Base-by-base conservation (phyloP, 345 rosid species). In the Garcia nutans region DNA sequence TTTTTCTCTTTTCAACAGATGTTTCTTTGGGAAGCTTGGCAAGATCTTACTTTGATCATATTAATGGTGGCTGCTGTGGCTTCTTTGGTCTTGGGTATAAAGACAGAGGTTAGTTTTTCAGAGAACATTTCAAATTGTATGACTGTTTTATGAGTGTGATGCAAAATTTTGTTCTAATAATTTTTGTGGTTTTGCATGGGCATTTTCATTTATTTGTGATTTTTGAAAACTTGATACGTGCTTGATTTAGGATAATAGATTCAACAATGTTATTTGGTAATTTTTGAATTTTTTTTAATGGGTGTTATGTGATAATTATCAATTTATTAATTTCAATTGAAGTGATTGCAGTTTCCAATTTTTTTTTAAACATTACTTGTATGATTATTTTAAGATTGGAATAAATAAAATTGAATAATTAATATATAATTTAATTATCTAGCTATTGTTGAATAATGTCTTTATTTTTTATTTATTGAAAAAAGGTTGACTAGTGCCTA, bases 1-100 rank as follows among this genome's bases (percentile, higher is more conserved):
- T 79, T 31, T 47, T 47, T 9, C 13, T 56, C 42, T 66, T 44
- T 80, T 58, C 66, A 17, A 60, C 75, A 93, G 99, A 90, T 85
- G 87, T 96, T 96, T 89, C 97, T 93, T 58, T 93, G 98, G 98
- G 99, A 96, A 85, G 99, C 99, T 65, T 96, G 98, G 96, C 99
- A 93, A 86, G 99, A 96, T 87, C 85, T 96, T 76, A 92, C 89
- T 63, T 92, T 96, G 33, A 88, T 96, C 77, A 93, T 96, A 85
- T 85, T 96, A 89, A 93, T 92, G 76, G 76, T 93, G 60, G 98
- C 99, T 9, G 99, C 99, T 33, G 65, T 85, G 50, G 91, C 90
- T 71, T 93, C 98, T 37, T 77, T 96, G 80, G 98, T 79, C 41
- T 74, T 96, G 83, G 99, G 99, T 72, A 96, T 96, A 69, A 96